Evolutionary conservation across 1,139 yeast genomes (phyloP).

Genomic region (Pneumocystis murina): DNA sequence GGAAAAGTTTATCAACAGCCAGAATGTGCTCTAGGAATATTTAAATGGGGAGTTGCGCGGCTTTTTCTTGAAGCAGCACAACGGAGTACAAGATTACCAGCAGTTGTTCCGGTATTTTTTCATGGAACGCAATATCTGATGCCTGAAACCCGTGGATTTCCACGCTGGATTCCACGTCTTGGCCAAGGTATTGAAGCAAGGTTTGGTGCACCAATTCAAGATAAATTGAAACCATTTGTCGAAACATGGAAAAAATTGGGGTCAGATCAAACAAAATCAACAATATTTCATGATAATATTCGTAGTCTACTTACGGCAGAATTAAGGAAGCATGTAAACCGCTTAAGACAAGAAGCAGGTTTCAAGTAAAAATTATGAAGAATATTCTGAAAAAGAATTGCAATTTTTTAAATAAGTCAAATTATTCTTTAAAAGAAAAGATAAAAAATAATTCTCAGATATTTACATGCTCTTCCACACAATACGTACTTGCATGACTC

Average conservation of each 20-base stretch:
- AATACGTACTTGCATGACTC: too few relatives aligned
- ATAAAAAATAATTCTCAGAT: too few relatives aligned
- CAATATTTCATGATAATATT: neutral
- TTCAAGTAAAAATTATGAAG: neutral
- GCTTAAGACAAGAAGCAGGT: neutral
- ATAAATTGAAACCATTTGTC: conserved; percentile 28
- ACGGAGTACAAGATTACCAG: conserved; percentile 38
- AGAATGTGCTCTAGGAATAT: conserved; percentile 70
- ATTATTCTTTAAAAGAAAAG: too few relatives aligned
- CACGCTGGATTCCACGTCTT: conserved; percentile 49
- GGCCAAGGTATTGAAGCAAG: conserved; percentile 56
- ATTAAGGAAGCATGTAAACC: neutral
- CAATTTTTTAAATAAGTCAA: too few relatives aligned
- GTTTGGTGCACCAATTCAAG: conserved; percentile 61
- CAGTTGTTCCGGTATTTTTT: conserved; percentile 76
- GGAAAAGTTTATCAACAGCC: conserved; percentile 85
- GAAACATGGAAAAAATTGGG: conserved; percentile 29
- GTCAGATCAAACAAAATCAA: conserved; percentile 25
- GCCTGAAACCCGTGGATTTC: conserved; percentile 45
- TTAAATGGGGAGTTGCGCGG: conserved; percentile 90
- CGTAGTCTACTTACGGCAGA: neutral
- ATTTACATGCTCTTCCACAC: too few relatives aligned
- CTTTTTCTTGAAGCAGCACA: conserved; percentile 45
- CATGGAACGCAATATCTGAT: conserved; percentile 77
- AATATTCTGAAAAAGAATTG: too few relatives aligned